Percentiles rank a stretch among this genome's conserved stretches.
Conservation (phyloP, 1,139 yeast genomes). For the Eremothecium gossypii region DNA sequence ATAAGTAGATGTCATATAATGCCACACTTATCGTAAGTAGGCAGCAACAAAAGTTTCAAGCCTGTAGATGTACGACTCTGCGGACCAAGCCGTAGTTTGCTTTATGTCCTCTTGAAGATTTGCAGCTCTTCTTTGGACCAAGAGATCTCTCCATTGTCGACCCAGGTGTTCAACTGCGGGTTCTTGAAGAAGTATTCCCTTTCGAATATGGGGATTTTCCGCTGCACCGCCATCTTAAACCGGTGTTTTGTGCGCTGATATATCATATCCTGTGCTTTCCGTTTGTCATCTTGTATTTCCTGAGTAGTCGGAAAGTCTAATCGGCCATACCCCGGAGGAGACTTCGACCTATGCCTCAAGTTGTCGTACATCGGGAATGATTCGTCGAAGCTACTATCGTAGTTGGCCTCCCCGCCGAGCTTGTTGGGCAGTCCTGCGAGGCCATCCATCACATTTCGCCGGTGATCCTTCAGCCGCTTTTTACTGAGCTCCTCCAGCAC, state of each 20-base stretch:
- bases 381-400: slow-evolving; percentile 2
- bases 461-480: slow-evolving; percentile 6
- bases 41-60: too few relatives aligned
- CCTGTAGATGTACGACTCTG: too few relatives aligned
- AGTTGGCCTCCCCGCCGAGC: neutral
- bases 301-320: slow-evolving; percentile 58
- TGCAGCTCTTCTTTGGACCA: slow-evolving; percentile 20
- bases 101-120: slow-evolving; percentile 13
- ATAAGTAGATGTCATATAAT: too few relatives aligned
- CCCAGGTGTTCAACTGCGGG: slow-evolving; percentile 31
- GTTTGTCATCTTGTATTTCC: slow-evolving; percentile 33
- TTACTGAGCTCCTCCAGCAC: slow-evolving; percentile 10
- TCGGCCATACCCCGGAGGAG: slow-evolving; percentile 59
- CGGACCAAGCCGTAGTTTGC: too few relatives aligned
- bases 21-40: too few relatives aligned
- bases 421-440: slow-evolving; percentile 11
- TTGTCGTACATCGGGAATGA: slow-evolving; percentile 15
- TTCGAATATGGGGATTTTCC: slow-evolving; percentile 24
- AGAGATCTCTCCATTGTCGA: slow-evolving; percentile 37
- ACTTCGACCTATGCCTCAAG: slow-evolving; percentile 38
- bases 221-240: slow-evolving; percentile 30
- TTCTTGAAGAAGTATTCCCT: slow-evolving; percentile 27
- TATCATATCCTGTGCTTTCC: slow-evolving; percentile 27
- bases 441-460: slow-evolving; percentile 14
- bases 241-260: slow-evolving; percentile 33